Percentiles rank a stretch among this genome's conserved stretches.
Conservation (phyloP, 306 rosid species). For the Trifolium dubium region DNA sequence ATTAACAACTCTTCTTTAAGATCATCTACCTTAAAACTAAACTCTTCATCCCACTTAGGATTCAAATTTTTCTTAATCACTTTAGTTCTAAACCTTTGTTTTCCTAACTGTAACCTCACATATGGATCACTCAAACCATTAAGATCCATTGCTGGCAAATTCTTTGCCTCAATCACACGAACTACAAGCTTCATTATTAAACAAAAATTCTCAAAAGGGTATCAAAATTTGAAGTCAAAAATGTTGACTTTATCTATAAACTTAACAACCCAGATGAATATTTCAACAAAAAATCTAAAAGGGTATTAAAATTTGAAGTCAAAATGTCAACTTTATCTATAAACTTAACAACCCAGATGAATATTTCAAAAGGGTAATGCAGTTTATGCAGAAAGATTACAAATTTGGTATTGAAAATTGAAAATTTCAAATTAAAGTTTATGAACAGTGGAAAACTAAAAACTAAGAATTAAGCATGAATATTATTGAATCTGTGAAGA, state of each 20-base stretch:
- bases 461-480: background rate
- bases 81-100: slow-evolving; percentile 79
- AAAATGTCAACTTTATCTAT: slow-evolving; percentile 42
- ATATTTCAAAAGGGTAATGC: slow-evolving; percentile 42
- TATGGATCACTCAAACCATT: slow-evolving; percentile 96
- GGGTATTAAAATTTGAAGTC: background rate
- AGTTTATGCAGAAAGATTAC: slow-evolving; percentile 18
- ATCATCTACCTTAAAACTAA: slow-evolving; percentile 79
- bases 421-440: background rate
- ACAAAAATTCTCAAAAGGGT: background rate
- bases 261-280: slow-evolving; percentile 31
- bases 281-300: slow-evolving; percentile 3
- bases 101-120: slow-evolving; percentile 86
- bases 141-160: slow-evolving; percentile 80
- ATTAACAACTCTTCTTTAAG: slow-evolving; percentile 71
- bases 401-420: background rate
- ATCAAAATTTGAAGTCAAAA: slow-evolving; percentile 32
- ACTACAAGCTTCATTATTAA: slow-evolving; percentile 77
- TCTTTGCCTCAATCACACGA: slow-evolving; percentile 86
- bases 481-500: no score
- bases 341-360: slow-evolving; percentile 26
- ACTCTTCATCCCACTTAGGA: slow-evolving; percentile 92
- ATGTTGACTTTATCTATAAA: slow-evolving; percentile 36
- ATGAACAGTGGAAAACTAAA: slow-evolving; percentile 18
- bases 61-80: slow-evolving; percentile 86